phyloP scores from a whole-genome alignment of 192 early-diverging fungal genomes.

The Jimgerdemannia lactiflua region DNA sequence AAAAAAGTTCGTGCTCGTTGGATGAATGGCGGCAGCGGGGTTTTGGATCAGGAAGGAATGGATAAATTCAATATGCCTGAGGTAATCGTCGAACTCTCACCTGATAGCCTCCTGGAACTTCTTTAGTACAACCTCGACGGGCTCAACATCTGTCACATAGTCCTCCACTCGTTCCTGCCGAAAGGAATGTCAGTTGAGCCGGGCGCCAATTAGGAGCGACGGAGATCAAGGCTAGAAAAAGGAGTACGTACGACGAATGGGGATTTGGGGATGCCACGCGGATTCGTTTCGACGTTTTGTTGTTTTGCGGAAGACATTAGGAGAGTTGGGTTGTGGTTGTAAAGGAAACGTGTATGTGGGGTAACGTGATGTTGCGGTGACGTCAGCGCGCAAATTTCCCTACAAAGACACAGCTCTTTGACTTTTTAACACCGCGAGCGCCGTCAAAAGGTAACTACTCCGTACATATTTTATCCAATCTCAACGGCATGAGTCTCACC shows the following conservation, averaged over 20 bases:
- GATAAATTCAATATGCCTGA: too few relatives aligned
- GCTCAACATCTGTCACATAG: conserved; percentile 70
- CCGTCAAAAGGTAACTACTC: too few relatives aligned
- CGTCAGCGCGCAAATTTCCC: too few relatives aligned
- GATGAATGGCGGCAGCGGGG: conserved; percentile 4
- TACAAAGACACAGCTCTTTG: too few relatives aligned
- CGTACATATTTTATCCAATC: too few relatives aligned
- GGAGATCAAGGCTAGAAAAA: neutral
- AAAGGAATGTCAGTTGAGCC: neutral
- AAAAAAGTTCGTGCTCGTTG: too few relatives aligned
- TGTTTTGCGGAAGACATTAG: conserved; percentile 13
- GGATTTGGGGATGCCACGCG: conserved; percentile 92
- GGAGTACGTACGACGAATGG: conserved; percentile 84
- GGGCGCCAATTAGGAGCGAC: neutral
- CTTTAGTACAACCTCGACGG: conserved; percentile 78
- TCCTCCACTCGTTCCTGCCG: conserved; percentile 82
- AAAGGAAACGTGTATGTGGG: too few relatives aligned
- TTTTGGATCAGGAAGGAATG: conserved; percentile 15
- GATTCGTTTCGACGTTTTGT: conserved; percentile 70
- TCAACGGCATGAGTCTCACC: too few relatives aligned
- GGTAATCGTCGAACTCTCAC: too few relatives aligned
- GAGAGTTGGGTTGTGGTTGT: too few relatives aligned
- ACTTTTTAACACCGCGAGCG: too few relatives aligned
- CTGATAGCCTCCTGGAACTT: conserved; percentile 93
- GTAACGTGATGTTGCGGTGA: too few relatives aligned